Evolutionary conservation across 176 grass and related monocot genomes (phyloP), one percentile per base, ranked within the genome.

Genomic region (Tillandsia leiboldiana): DNA sequence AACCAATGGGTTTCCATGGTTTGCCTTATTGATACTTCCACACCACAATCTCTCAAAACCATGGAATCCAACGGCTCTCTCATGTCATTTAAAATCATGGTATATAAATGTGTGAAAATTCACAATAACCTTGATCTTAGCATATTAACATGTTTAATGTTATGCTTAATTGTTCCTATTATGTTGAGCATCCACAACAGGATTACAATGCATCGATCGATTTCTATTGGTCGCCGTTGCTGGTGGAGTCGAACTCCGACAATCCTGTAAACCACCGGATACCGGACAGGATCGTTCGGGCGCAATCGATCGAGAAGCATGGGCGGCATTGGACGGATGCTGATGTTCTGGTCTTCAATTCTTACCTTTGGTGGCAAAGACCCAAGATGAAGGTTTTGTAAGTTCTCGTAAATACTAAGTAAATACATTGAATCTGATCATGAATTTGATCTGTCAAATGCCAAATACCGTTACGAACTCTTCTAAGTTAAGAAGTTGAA

Each of bases 211-310:
- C 81, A 48, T 87, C 92, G 0, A 77, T 96, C 13, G 88, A 96
- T 7, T 96, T 89, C 72, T 91, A 96, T 73, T 96, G 92, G 92
- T 81, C 88, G 20, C 86, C 92, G 54, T 76, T 91, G 59, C 82
- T 96, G 63, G 86, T 96, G 28, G 86, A 96, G 61, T 96, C 88
- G 8, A 96, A 96, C 70, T 87, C 92, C 2, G 88, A 96, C 76
- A 53, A 96, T 68, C 86, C 86, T 0, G 70, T 87, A 47, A 75
- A 53, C 67, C 92, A 96, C 79, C 78, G 71, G 3, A 10, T 89
- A 65, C 66, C 64, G 23, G 86, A 89, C 75, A 75, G 92, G 67
- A 78, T 65, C 51, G 78, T 89, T 57, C 83, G 79, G 61, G 75
- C 79, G 27, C 66, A 75, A 20, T 82, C 88, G 28, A 92, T 91